A percentile compares a stretch with the other conserved stretches of the same genome.
Evolutionary conservation across 768 basidiomycete genomes (phyloP).

Genomic region (Mycena vitilis): DNA sequence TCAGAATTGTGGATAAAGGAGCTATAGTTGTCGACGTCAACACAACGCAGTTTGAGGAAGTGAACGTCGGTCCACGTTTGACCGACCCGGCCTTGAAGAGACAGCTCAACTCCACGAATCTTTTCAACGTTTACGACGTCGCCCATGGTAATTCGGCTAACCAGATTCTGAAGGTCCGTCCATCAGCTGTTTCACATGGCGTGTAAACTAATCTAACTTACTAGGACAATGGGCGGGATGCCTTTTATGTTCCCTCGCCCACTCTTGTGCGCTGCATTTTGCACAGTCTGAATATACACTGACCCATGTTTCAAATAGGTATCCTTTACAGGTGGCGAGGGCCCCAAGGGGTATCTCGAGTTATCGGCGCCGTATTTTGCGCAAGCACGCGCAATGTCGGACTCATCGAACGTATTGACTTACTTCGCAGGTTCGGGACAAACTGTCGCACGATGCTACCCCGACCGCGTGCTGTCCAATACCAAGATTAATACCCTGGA

Average conservation of each 20-base stretch:
- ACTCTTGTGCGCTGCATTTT: slow-evolving; percentile 41
- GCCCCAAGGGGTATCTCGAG: slow-evolving; percentile 52
- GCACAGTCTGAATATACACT: background rate
- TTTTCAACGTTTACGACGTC: slow-evolving; percentile 39
- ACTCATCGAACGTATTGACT: slow-evolving; percentile 54
- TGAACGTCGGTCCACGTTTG: slow-evolving; percentile 36
- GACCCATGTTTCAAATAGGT: slow-evolving; percentile 40
- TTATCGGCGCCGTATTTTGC: slow-evolving; percentile 48
- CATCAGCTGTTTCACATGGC: background rate
- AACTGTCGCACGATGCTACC: slow-evolving; percentile 49
- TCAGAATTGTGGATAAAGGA: slow-evolving; percentile 47
- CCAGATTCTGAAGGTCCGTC: slow-evolving; percentile 47
- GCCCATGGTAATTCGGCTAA: slow-evolving; percentile 54
- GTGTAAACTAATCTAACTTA: background rate
- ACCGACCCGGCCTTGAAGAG: slow-evolving; percentile 37
- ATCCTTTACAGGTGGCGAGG: slow-evolving; percentile 51
- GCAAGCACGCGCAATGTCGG: slow-evolving; percentile 49
- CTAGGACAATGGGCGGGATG: slow-evolving; percentile 54
- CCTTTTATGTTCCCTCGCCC: slow-evolving; percentile 55
- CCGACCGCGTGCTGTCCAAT: slow-evolving; percentile 44
- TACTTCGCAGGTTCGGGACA: slow-evolving; percentile 54
- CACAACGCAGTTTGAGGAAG: slow-evolving; percentile 35
- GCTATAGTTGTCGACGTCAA: slow-evolving; percentile 41
- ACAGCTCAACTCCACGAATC: slow-evolving; percentile 44
- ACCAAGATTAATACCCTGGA: slow-evolving; percentile 41